Evolutionary conservation across 2,329 filamentous ascomycete genomes (phyloP).

Genomic region (Fragosphaeria purpurea): DNA sequence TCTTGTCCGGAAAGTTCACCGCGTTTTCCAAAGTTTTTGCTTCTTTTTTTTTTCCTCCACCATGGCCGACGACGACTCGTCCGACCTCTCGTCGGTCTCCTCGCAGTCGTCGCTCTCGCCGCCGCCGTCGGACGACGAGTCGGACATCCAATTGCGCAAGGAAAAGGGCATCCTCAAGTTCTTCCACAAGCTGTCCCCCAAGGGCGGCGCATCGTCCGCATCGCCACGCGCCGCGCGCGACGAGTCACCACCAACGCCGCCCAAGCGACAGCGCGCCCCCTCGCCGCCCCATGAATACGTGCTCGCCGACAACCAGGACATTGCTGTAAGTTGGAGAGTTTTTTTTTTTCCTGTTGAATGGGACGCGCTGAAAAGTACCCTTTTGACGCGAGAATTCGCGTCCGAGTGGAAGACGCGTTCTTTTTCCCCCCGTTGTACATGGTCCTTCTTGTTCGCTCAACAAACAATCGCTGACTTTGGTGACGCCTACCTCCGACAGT

Average conservation of each 20-base stretch:
- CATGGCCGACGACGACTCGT: constrained; percentile 54
- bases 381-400: constrained; percentile 44
- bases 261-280: constrained; percentile 62
- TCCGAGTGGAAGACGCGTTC: constrained; percentile 19
- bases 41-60: constrained; percentile 13
- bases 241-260: constrained; percentile 30
- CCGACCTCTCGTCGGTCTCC: constrained; percentile 46
- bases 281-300: constrained; percentile 88
- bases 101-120: constrained; percentile 42
- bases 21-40: too few relatives aligned
- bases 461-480: constrained; percentile 20
- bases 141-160: constrained; percentile 38
- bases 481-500: constrained; percentile 42
- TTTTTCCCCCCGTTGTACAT: constrained; percentile 8
- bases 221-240: too few relatives aligned
- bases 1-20: too few relatives aligned
- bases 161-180: constrained; percentile 56
- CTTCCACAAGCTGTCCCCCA: constrained; percentile 51
- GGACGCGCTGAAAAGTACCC: constrained; percentile 12
- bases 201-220: constrained; percentile 42
- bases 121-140: constrained; percentile 41
- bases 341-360: constrained; percentile 2
- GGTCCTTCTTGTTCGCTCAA: constrained; percentile 9
- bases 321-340: constrained; percentile 60
- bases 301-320: constrained; percentile 80